Conservation (phyloP, 1,284 basidiomycete genomes). For the Retiboletus flavoniger region DNA sequence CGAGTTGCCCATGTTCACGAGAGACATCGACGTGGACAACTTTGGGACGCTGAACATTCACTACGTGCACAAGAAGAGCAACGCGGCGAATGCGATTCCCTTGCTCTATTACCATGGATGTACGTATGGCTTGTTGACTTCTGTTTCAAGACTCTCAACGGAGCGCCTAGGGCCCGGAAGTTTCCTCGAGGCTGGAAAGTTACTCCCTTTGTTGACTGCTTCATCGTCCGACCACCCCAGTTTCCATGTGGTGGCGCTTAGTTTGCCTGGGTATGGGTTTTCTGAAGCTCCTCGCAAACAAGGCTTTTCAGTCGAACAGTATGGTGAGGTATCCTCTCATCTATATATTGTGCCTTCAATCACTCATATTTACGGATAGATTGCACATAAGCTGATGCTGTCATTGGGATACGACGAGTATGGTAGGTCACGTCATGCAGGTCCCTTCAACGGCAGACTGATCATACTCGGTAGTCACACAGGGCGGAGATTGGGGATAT, state of each 20-base stretch:
- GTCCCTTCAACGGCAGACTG: background rate
- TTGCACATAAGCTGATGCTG: slow-evolving; percentile 51
- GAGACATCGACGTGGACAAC: slow-evolving; percentile 38
- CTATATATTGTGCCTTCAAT: background rate
- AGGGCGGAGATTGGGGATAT: slow-evolving; percentile 56
- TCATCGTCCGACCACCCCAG: slow-evolving; percentile 45
- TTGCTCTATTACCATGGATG: slow-evolving; percentile 50
- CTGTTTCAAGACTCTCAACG: background rate
- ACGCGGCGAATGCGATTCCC: slow-evolving; percentile 40
- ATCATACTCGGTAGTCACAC: slow-evolving; percentile 39
- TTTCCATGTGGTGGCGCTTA: slow-evolving; percentile 57
- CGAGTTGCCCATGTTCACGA: slow-evolving; percentile 44
- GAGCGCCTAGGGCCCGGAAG: slow-evolving; percentile 53
- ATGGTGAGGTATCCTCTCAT: slow-evolving; percentile 38
- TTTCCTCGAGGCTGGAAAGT: slow-evolving; percentile 55
- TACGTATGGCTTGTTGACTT: slow-evolving; percentile 22
- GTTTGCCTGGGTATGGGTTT: slow-evolving; percentile 57
- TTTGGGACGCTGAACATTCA: slow-evolving; percentile 43
- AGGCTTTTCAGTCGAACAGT: slow-evolving; percentile 38
- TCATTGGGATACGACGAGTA: slow-evolving; percentile 53
- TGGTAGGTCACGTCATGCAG: slow-evolving; percentile 33
- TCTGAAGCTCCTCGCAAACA: slow-evolving; percentile 44
- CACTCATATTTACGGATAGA: slow-evolving; percentile 7
- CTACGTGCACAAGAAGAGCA: slow-evolving; percentile 44
- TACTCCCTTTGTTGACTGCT: slow-evolving; percentile 49